These are phyloP conservation scores for Hymenoscyphus fructigenus DNA, from an alignment of 2,329 filamentous ascomycete genomes.

Conservation along the genomic window DNA sequence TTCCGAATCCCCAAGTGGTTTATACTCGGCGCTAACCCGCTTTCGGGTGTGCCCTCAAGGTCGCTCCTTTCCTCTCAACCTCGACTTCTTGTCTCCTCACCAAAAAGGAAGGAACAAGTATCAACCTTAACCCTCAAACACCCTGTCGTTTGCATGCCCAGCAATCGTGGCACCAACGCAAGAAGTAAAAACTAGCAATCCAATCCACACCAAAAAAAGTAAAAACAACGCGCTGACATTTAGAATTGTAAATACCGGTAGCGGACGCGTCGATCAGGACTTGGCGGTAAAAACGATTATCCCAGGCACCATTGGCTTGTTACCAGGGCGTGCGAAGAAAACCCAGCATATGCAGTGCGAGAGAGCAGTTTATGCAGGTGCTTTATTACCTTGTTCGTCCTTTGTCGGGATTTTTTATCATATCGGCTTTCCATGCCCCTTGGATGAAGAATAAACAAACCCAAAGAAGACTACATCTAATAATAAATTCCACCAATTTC, in stretches of 20 bases:
- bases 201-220: background rate
- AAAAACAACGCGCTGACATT: background rate
- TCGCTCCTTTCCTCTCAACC: background rate
- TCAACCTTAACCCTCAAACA: background rate
- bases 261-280: background rate
- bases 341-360: background rate
- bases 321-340: background rate
- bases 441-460: too few species aligned
- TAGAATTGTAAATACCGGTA: background rate
- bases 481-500: background rate
- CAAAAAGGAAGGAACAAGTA: background rate
- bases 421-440: background rate
- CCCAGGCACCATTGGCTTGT: background rate
- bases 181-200: background rate
- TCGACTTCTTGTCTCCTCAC: background rate
- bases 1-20: background rate
- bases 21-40: background rate
- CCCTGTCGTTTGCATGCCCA: background rate
- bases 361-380: too few species aligned
- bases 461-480: too few species aligned
- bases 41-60: background rate
- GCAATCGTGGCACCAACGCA: background rate
- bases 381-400: background rate
- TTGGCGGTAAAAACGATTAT: background rate
- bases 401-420: background rate